Evolutionary conservation across 208 protist species (phyloP).

Genomic region (Leptomonas seymouri): DNA sequence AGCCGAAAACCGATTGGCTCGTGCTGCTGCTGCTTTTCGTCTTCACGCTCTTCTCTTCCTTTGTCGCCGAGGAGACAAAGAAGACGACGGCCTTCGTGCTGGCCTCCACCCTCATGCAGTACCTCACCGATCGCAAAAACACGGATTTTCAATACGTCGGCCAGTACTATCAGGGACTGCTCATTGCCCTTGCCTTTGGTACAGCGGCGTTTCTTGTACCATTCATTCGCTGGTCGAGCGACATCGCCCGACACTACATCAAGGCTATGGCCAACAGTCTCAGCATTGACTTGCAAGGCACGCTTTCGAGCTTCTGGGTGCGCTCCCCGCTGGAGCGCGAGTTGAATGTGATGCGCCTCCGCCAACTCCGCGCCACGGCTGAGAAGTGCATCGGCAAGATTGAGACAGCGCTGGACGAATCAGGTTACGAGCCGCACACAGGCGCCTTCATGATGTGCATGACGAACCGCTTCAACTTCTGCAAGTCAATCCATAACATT

Average conservation of each 20-base stretch:
- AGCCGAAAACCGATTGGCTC: constrained; percentile 59
- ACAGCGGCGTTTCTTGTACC: constrained; percentile 82
- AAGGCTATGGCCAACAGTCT: constrained; percentile 76
- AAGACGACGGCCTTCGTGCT: constrained; percentile 90
- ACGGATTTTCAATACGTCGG: constrained; percentile 69
- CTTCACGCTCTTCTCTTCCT: constrained; percentile 74
- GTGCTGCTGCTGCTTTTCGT: constrained; percentile 79
- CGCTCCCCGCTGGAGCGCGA: constrained; percentile 80
- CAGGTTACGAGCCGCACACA: constrained; percentile 82
- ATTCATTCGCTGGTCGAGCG: constrained; percentile 88
- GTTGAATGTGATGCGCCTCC: constrained; percentile 82
- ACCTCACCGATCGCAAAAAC: constrained; percentile 50
- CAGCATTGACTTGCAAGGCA: constrained; percentile 88
- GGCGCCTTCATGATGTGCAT: constrained; percentile 69
- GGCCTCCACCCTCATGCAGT: constrained; percentile 81
- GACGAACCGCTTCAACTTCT: constrained; percentile 69
- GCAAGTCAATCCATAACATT: constrained; percentile 77
- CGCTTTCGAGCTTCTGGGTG: constrained; percentile 84
- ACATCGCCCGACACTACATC: constrained; percentile 79
- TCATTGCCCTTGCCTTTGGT: constrained; percentile 78
- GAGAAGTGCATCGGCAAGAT: constrained; percentile 76
- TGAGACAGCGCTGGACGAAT: constrained; percentile 63
- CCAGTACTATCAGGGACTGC: constrained; percentile 75
- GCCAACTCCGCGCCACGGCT: constrained; percentile 77
- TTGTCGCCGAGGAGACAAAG: constrained; percentile 87